phyloP scores from a whole-genome alignment of 208 protist genomes.

The Trichomonas vaginalis region DNA sequence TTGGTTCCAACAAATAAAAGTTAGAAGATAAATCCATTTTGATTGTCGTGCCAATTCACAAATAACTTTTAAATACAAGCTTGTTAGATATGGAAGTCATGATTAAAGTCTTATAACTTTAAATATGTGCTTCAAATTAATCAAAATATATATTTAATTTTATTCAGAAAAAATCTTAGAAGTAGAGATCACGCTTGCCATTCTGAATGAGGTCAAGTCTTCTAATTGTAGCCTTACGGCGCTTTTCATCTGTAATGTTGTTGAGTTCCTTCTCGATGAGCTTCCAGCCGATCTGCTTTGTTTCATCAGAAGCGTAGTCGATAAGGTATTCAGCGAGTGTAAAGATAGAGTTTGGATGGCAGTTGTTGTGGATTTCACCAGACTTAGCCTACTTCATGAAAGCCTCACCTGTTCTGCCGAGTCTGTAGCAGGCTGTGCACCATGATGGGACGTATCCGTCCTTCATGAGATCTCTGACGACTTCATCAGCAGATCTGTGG shows the following conservation, averaged over 20 bases:
- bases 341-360: conserved; percentile 38
- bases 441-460: conserved; percentile 36
- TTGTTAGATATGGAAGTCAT: no score
- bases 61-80: no score
- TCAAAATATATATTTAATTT: background rate
- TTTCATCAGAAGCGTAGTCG: background rate
- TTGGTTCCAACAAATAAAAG: no score
- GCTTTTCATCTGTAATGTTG: background rate
- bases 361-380: conserved; percentile 37
- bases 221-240: background rate
- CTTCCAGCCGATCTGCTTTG: background rate
- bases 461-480: conserved; percentile 34
- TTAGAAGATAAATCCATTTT: no score
- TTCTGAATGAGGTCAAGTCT: background rate
- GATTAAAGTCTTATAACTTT: no score
- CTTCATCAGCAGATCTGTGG: conserved; percentile 30
- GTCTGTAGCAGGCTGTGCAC: conserved; percentile 42
- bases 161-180: background rate
- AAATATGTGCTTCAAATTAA: no score
- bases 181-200: background rate
- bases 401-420: conserved; percentile 34
- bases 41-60: no score
- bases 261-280: background rate
- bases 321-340: conserved; percentile 31
- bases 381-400: conserved; percentile 44